These are phyloP conservation scores for Trichoderma koningiopsis DNA, from an alignment of 2,329 filamentous ascomycete species.

Conservation along the genomic window DNA sequence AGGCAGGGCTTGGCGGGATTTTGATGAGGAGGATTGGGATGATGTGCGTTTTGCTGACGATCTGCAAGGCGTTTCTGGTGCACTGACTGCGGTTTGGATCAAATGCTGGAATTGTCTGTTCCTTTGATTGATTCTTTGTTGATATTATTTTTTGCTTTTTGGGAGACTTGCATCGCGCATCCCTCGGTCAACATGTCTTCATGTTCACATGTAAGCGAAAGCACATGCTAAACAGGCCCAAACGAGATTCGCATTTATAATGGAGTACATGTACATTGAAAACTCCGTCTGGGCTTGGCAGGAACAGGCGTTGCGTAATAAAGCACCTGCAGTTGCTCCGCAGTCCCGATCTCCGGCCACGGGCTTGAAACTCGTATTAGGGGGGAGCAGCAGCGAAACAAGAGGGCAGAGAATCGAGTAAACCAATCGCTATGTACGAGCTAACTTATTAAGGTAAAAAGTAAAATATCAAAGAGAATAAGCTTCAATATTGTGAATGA, in stretches of 20 bases:
- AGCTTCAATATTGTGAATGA: too few relatives aligned
- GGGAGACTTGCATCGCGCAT: neutral
- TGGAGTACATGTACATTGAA: neutral
- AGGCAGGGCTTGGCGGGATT: neutral
- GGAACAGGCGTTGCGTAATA: neutral
- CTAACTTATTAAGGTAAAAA: neutral
- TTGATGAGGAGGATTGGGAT: neutral
- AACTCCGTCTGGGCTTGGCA: slow-evolving; percentile 1
- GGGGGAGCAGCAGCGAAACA: neutral
- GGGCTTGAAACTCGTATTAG: neutral
- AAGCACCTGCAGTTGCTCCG: neutral
- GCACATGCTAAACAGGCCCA: neutral
- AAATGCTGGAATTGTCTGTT: too few relatives aligned
- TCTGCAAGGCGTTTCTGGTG: neutral
- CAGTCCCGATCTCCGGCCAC: slow-evolving; percentile 1
- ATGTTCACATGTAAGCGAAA: neutral
- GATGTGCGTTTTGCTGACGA: neutral
- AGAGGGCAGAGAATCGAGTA: neutral
- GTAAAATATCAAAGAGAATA: neutral
- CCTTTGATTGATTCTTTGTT: too few relatives aligned
- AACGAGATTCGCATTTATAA: neutral
- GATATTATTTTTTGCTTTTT: too few relatives aligned
- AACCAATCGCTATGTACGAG: neutral
- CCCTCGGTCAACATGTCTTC: neutral
- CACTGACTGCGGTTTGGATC: neutral